Percentiles rank a stretch among this genome's conserved stretches.
Evolutionary conservation across 352 stramenopile species (phyloP).

Genomic region (Elongisporangium anandrum): DNA sequence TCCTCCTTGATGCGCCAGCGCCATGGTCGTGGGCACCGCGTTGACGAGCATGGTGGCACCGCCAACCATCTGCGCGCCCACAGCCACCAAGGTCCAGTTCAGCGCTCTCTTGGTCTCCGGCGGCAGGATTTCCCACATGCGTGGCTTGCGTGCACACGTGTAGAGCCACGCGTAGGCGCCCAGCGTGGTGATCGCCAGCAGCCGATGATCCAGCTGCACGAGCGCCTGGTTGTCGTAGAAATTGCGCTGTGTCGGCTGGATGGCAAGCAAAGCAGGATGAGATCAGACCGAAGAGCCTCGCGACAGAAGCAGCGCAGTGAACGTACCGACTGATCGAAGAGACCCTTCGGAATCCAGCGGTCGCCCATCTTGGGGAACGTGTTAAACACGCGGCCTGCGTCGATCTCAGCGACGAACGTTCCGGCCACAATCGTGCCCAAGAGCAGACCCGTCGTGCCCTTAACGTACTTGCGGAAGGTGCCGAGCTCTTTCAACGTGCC

Average conservation of each 20-base stretch:
- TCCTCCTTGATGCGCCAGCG: slow-evolving; percentile 89
- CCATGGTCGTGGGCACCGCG: slow-evolving; percentile 92
- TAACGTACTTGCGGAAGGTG: slow-evolving; percentile 43
- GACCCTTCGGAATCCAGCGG: slow-evolving; percentile 82
- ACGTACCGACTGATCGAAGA: slow-evolving; percentile 53
- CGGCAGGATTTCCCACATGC: slow-evolving; percentile 68
- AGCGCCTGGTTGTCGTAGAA: slow-evolving; percentile 96
- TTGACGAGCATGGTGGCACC: slow-evolving; percentile 94
- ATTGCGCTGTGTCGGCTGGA: slow-evolving; percentile 83
- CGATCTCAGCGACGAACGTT: slow-evolving; percentile 91
- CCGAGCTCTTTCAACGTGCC: slow-evolving; percentile 49
- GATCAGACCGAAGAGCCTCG: neutral
- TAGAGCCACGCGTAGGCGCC: slow-evolving; percentile 45
- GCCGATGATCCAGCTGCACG: slow-evolving; percentile 95
- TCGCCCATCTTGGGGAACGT: slow-evolving; percentile 93
- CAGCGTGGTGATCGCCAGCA: slow-evolving; percentile 89
- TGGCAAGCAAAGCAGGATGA: neutral
- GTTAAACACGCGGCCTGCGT: slow-evolving; percentile 97
- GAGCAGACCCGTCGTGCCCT: slow-evolving; percentile 35
- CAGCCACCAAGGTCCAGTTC: slow-evolving; percentile 46
- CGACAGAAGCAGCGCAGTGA: neutral
- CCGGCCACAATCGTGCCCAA: slow-evolving; percentile 33
- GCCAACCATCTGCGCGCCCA: slow-evolving; percentile 74
- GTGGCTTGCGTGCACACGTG: slow-evolving; percentile 48
- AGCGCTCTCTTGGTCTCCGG: slow-evolving; percentile 51